A percentile compares a stretch with the other conserved stretches of the same genome.
Evolutionary conservation across 768 basidiomycete genomes (phyloP).

Genomic region (Imleria badia): DNA sequence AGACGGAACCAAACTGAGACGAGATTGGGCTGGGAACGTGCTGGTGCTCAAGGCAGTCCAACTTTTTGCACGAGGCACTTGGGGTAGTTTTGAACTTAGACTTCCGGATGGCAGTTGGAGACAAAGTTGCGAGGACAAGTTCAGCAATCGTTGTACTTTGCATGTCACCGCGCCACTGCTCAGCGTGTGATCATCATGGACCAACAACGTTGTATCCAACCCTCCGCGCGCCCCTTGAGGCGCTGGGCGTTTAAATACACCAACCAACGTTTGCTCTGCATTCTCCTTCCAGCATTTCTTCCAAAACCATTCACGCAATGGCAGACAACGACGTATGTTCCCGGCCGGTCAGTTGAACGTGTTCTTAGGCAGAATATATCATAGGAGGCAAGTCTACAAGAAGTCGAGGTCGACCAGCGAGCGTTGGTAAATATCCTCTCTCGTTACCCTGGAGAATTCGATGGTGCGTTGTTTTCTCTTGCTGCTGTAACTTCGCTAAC

Average conservation of each 20-base stretch:
- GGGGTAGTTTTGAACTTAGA: too few species aligned
- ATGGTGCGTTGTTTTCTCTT: neutral
- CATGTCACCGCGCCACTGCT: too few species aligned
- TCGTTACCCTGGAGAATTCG: conserved; percentile 17
- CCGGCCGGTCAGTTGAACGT: too few species aligned
- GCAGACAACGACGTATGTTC: neutral
- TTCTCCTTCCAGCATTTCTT: neutral
- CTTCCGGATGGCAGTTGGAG: too few species aligned
- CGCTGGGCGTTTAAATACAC: neutral
- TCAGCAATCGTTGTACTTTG: too few species aligned
- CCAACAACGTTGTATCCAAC: conserved; percentile 2
- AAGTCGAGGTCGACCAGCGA: conserved; percentile 17
- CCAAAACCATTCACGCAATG: neutral
- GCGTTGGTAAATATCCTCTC: conserved; percentile 17
- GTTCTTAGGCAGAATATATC: neutral
- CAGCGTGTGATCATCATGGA: conserved; percentile 5
- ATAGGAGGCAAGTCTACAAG: neutral
- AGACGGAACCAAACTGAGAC: too few species aligned
- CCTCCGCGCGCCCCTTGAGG: neutral
- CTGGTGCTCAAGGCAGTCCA: too few species aligned
- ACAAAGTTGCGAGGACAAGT: too few species aligned
- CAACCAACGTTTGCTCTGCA: neutral
- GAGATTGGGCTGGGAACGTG: too few species aligned
- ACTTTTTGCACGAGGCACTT: too few species aligned
- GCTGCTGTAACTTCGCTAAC: neutral